phyloP scores from a whole-genome alignment of 495 filamentous ascomycete species.

The Hypoxylon subgilvum region DNA sequence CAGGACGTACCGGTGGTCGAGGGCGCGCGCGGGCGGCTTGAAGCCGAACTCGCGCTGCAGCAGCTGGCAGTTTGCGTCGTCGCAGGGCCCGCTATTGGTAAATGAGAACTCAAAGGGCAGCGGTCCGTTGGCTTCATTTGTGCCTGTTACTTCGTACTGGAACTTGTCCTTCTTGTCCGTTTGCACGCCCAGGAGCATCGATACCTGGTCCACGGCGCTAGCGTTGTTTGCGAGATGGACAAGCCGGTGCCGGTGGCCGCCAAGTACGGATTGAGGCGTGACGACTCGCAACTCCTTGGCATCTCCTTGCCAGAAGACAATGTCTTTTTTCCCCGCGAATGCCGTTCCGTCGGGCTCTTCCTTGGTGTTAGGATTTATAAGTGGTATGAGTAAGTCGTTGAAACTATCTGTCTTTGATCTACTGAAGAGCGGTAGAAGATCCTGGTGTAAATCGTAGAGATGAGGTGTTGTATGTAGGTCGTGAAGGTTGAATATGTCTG shows the following conservation, averaged over 20 bases:
- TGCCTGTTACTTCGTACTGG: slow-evolving; percentile 41
- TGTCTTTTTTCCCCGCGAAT: slow-evolving; percentile 60
- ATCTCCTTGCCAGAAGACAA: slow-evolving; percentile 68
- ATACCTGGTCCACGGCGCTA: slow-evolving; percentile 40
- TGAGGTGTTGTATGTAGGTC: slow-evolving; percentile 71
- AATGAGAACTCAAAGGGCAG: slow-evolving; percentile 53
- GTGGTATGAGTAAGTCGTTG: slow-evolving; percentile 79
- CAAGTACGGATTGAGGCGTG: slow-evolving; percentile 44
- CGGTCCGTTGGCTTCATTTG: slow-evolving; percentile 43
- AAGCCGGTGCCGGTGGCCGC: slow-evolving; percentile 63
- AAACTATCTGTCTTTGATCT: slow-evolving; percentile 70
- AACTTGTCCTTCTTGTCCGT: slow-evolving; percentile 37
- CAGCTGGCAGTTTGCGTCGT: slow-evolving; percentile 57
- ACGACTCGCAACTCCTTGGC: slow-evolving; percentile 41
- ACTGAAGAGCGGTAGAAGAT: slow-evolving; percentile 75
- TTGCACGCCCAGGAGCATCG: slow-evolving; percentile 48
- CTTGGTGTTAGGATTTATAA: slow-evolving; percentile 75
- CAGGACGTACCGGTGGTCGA: slow-evolving; percentile 60
- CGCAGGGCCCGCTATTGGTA: slow-evolving; percentile 57
- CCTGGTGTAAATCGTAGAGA: slow-evolving; percentile 64
- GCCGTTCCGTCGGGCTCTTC: slow-evolving; percentile 46
- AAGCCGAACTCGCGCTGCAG: slow-evolving; percentile 60
- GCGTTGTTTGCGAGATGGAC: slow-evolving; percentile 65
- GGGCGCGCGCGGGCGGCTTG: slow-evolving; percentile 47
- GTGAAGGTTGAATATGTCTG: slow-evolving; percentile 76